Evolutionary conservation across 139 green algal genomes (phyloP), one percentile per base, ranked within the genome.

Genomic region (Chlorella sp.): DNA sequence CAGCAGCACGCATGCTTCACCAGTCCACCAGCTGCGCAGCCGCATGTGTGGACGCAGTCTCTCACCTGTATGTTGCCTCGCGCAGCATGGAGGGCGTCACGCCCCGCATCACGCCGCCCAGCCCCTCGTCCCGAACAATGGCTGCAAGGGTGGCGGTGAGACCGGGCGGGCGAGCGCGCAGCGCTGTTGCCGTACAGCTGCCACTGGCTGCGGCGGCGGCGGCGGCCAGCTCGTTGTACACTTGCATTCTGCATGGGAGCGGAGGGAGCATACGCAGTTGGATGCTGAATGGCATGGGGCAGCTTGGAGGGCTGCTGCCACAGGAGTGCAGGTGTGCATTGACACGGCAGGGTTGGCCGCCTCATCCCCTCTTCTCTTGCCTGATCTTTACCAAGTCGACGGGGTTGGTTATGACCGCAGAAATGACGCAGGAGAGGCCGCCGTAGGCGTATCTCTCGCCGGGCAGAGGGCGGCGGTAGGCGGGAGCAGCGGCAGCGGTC

Each of bases 51-150:
- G n/a, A n/a, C n/a, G n/a, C n/a, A n/a, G 25, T 4, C 5, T 16
- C 63, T 4, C 15, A 21, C 28, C 38, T 57, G 70, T 76, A 76
- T 6, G 70, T 57, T 0, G 70, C 70, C 12, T 76, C 70, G 11
- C 70, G 70, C 70, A 76, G 70, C 70, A 76, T 76, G 18, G 36
- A 57, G 9, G 70, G 70, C 23, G 70, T 57, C 21, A 76, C 70
- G 1, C 70, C 70, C 5, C 70, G 70, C 70, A 76, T 76, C 18
- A 76, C 20, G 21, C 70, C 70, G 7, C 34, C 38, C 5, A 57
- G 6, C 23, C 70, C 70, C 39, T 76, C 70, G 12, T 76, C 70
- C 11, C 70, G 38, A 6, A 76, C 38, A 21, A 76, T n/a, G 2
- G 30, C 70, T 1, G 70, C 70, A 2, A 76, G 38, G 21, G 70